Percentiles rank a stretch among this genome's conserved stretches.
Evolutionary conservation across 2,329 filamentous ascomycete genomes (phyloP).

Genomic region (Camillea tinctor): DNA sequence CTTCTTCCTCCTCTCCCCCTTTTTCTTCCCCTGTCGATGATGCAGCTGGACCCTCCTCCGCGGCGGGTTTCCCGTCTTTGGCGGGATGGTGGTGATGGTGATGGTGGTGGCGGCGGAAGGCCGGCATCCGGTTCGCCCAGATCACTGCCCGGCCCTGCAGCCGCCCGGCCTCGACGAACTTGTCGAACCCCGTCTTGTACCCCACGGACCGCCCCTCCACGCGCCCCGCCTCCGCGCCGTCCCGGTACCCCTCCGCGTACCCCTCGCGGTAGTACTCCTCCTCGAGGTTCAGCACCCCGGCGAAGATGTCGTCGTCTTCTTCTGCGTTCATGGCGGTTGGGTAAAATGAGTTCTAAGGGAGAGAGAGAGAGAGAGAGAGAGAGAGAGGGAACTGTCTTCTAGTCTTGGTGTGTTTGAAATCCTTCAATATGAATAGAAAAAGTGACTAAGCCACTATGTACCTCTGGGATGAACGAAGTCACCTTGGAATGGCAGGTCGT

Average conservation of each 20-base stretch:
- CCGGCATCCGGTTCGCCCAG: conserved; percentile 73
- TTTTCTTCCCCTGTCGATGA: conserved; percentile 30
- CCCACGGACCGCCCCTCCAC: conserved; percentile 90
- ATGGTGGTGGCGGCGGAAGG: conserved; percentile 4
- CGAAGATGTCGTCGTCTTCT: conserved; percentile 51
- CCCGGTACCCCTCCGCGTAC: conserved; percentile 69
- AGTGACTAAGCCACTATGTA: too few species aligned
- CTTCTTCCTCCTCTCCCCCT: too few species aligned
- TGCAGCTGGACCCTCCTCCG: too few species aligned
- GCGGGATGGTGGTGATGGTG: conserved; percentile 4
- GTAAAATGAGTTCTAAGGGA: conserved; percentile 8
- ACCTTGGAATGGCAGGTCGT: too few species aligned
- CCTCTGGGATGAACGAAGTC: too few species aligned
- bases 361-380: not conserved
- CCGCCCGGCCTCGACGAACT: conserved; percentile 77
- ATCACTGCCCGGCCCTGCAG: conserved; percentile 76
- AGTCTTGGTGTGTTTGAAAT: too few species aligned
- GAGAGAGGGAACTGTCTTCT: not conserved
- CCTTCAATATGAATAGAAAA: too few species aligned
- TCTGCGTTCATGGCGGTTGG: conserved; percentile 29
- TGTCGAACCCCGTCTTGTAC: conserved; percentile 89
- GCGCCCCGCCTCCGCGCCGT: conserved; percentile 75
- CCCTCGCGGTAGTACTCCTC: conserved; percentile 79
- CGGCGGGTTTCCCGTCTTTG: too few species aligned
- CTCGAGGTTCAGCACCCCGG: conserved; percentile 59